Base-by-base conservation (phyloP, 2,329 filamentous ascomycete genomes). In the Chaetothyriales sp. region DNA sequence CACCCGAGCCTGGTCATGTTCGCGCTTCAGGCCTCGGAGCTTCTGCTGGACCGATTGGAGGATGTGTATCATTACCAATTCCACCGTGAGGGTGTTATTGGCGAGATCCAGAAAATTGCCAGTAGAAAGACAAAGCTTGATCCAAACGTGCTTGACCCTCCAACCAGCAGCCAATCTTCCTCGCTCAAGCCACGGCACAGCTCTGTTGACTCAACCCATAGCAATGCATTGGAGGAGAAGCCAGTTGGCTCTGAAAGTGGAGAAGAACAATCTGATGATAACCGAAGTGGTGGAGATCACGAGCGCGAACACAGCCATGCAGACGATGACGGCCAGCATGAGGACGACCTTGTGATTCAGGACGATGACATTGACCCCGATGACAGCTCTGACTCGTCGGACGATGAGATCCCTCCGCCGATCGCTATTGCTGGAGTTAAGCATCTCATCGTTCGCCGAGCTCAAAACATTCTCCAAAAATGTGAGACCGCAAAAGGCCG, bases 61-160 rank as follows among this genome's bases (percentile, higher is more conserved):
- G 76, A 82, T 19, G 85, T 96, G 26, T 98, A 98, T 63, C 82
- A 86, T 22, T 94, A 95, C 61, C 93, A 98, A 61, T 90, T 98
- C 59, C 94, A 98, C 63, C 85, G 92, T 0, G 93, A 98, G 68
- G 92, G 92, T 36, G 92, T 98, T 44, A 89, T 96, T 59, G 76
- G 84, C 1, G 90, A 98, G 65, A 93, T 98, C 48, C 76, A 80
- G 26, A 90, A 88, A 62, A 72, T 98, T 28, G 83, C 87, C 0
- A 74, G 74, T 50, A 62, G 61, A 20, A 55, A 61, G 4, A 54
- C 67, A 7, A 63, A 65, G 1, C 55, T 53, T 4, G 62, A 63
- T 26, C 59, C 60, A 45, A 53, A 59, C n/a, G 32, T 50, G 22
- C 19, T 47, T 20, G 18, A 22, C 12, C 9, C 45, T 22, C 45